Evolutionary conservation across 106 monocot species (phyloP), one percentile per base, ranked within the genome.

Genomic region (Dioscorea zingiberensis): DNA sequence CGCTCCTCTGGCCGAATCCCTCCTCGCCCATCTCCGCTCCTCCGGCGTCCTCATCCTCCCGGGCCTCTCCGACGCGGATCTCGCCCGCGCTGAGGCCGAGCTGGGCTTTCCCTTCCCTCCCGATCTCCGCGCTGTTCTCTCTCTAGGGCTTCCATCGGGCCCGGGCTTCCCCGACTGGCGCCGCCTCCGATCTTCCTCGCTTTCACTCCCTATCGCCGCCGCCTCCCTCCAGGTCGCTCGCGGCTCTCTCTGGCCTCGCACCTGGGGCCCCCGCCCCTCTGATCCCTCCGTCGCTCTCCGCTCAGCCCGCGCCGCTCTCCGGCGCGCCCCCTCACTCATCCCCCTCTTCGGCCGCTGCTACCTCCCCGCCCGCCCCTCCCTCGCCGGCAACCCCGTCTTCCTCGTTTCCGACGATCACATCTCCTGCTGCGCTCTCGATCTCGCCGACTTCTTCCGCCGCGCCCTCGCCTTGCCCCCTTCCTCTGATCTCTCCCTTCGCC

Each of bases 101-200:
- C 48, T 93, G 56, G 74, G 66, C 85, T 88, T n/a, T n/a, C n/a
- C n/a, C n/a, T n/a, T n/a, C n/a, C n/a, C n/a, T n/a, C n/a, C n/a
- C n/a, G n/a, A n/a, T n/a, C n/a, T n/a, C n/a, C n/a, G n/a, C n/a
- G n/a, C n/a, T n/a, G n/a, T n/a, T n/a, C n/a, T n/a, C n/a, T n/a
- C n/a, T n/a, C n/a, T n/a, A n/a, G n/a, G n/a, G n/a, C n/a, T n/a
- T n/a, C n/a, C n/a, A n/a, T n/a, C 77, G 7, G 76, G 63, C 18
- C 85, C 82, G 6, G 92, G 92, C 26, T 93, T 93, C 70, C 88
- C 88, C 2, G 76, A 80, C 80, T 88, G 93, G 88, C 76, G 77
- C 47, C 21, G 51, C 64, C 59, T 12, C 25, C 57, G 45, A 17
- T 27, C 49, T 16, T 65, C 77, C 55, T 51, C 73, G 48, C 62